Percentiles rank a stretch among this genome's conserved stretches.
These are phyloP conservation scores for Candida albicans DNA, from an alignment of 1,139 yeast genomes.

Conservation along the genomic window DNA sequence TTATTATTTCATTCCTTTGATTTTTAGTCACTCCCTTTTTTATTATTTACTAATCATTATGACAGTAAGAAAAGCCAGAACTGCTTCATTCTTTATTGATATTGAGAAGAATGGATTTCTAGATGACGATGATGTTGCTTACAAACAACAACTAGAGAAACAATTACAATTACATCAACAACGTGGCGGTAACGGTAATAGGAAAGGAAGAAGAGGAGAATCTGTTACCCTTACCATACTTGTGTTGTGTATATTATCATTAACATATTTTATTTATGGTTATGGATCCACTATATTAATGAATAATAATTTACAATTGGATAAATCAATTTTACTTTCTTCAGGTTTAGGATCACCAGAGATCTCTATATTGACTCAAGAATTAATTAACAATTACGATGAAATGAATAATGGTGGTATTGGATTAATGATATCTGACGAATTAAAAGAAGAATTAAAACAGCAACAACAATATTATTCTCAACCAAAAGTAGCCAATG, in stretches of 20 bases:
- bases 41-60: slow-evolving; percentile 1
- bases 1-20: not conserved
- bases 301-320: slow-evolving; percentile 6
- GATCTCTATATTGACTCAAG: slow-evolving; percentile 2
- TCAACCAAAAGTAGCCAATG: not conserved
- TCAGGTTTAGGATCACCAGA: slow-evolving; percentile 1
- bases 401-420: slow-evolving; percentile 1
- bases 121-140: slow-evolving; percentile 1
- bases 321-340: slow-evolving; percentile 8
- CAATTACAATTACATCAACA: not conserved
- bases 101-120: slow-evolving; percentile 15
- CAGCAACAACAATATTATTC: slow-evolving; percentile 1
- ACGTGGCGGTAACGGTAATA: not conserved
- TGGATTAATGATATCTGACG: slow-evolving; percentile 2
- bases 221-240: not conserved
- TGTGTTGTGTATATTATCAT: not conserved
- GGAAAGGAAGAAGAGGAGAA: not conserved
- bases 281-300: not conserved
- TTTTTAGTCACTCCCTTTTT: not conserved
- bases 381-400: not conserved
- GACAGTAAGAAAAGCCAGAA: slow-evolving; percentile 10
- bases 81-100: slow-evolving; percentile 19
- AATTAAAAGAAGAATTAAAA: slow-evolving; percentile 4
- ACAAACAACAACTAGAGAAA: slow-evolving; percentile 1
- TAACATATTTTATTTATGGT: not conserved